Base-by-base conservation (phyloP, 345 rosid genomes). In the Garcia nutans region DNA sequence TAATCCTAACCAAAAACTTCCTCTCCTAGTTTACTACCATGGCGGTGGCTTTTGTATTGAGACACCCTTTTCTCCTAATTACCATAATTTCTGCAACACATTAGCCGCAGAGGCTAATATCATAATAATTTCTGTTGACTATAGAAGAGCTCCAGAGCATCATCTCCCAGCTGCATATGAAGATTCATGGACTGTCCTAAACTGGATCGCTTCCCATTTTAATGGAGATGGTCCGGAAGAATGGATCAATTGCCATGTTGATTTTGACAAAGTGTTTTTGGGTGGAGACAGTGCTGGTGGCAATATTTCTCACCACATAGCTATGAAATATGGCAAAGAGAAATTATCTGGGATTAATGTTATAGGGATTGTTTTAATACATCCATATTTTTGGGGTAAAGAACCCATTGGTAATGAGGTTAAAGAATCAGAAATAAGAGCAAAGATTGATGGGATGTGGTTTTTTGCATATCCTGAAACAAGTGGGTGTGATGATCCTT, bases 111-210 rank as follows among this genome's bases (percentile, higher is more conserved):
- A 69, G n/a, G 78, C 76, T 13, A 71, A 75, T 10, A 65, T 79
- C 6, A 19, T 79, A 5, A 78, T 62, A 0, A 79, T 79, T 66
- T 79, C 82, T 17, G 82, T 79, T 19, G 68, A 79, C 23, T 79
- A 79, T 57, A 70, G 82, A 67, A 62, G 75, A 56, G 79, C 76
- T 19, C 82, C 82, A n/a, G 82, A 74, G 71, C 70, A 79, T 55
- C 73, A 65, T 28, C 60, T 80, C 44, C 79, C 83, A 0, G 28
- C 26, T 26, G 79, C 68, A 1, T 76, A 65, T 26, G 76, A 80
- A 1, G 83, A 80, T 59, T 80, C 79, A 19, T 80, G 83, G 83
- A 44, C 73, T 13, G 83, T 79, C 0, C 79, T 80, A 44, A 42
- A 71, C 15, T 80, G 83, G 83, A 69, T 76, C 13, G 79, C 71